These are phyloP conservation scores for Agrostemma githago DNA, from an alignment of 148 eudicot species.

Conservation along the genomic window DNA sequence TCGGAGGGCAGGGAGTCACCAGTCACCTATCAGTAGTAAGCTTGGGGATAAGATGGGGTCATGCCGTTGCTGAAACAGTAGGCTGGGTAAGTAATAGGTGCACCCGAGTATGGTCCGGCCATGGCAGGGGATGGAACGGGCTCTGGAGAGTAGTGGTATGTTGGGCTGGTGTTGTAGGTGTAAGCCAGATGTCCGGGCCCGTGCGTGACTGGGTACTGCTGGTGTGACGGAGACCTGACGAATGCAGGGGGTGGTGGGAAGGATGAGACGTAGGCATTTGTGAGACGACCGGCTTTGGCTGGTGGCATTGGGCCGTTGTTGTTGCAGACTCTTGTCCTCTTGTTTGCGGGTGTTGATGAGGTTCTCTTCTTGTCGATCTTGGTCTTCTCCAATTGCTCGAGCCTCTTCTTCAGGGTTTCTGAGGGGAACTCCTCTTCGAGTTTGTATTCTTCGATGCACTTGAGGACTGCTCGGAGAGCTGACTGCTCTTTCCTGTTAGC, in stretches of 20 bases:
- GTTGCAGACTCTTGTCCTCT: conserved; percentile 73
- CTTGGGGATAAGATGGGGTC: conserved; percentile 70
- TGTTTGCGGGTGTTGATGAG: conserved; percentile 76
- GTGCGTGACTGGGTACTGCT: conserved; percentile 50
- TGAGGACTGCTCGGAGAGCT: conserved; percentile 85
- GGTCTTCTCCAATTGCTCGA: conserved; percentile 81
- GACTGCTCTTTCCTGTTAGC: conserved; percentile 99
- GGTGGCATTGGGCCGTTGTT: conserved; percentile 98
- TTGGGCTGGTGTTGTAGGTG: conserved; percentile 54
- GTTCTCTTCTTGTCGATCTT: conserved; percentile 82
- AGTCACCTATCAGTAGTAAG: conserved; percentile 79
- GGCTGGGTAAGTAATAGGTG: conserved; percentile 60
- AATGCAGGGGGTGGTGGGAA: conserved; percentile 79
- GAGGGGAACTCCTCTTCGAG: conserved; percentile 79
- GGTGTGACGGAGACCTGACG: conserved; percentile 69
- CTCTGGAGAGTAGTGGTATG: conserved; percentile 80
- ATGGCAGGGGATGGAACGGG: conserved; percentile 46
- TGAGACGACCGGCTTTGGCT: conserved; percentile 94
- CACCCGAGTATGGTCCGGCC: conserved; percentile 61
- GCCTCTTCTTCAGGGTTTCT: conserved; percentile 78
- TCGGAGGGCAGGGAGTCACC: conserved; percentile 23
- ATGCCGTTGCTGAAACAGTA: conserved; percentile 69
- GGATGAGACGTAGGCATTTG: conserved; percentile 92
- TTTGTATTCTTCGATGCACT: conserved; percentile 97
- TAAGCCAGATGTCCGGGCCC: conserved; percentile 55